phyloP scores from a whole-genome alignment of 192 early-diverging fungal genomes.

The Backusella australiensis region DNA sequence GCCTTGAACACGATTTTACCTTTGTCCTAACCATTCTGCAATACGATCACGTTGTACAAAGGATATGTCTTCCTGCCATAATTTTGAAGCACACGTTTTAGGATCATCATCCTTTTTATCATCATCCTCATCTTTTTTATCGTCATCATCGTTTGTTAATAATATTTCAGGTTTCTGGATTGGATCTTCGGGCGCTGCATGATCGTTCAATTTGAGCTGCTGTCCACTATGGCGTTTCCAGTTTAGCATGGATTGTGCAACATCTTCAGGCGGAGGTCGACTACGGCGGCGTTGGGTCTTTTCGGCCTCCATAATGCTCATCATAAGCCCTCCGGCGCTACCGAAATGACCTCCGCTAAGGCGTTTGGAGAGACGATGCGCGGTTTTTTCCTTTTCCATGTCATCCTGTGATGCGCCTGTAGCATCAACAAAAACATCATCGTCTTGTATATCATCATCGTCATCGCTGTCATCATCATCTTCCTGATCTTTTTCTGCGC shows the following conservation, averaged over 20 bases:
- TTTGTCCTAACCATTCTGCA: conserved; percentile 48
- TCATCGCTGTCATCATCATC: background rate
- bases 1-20: conserved; percentile 15
- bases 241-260: conserved; percentile 14
- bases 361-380: conserved; percentile 28
- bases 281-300: background rate
- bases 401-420: conserved; percentile 27
- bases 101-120: conserved; percentile 4
- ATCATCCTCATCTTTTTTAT: too few species aligned
- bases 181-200: background rate
- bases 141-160: background rate
- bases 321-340: conserved; percentile 36
- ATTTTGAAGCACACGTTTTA: conserved; percentile 14
- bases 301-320: conserved; percentile 21
- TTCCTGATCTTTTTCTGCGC: conserved; percentile 9
- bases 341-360: conserved; percentile 39
- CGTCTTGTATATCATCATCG: background rate
- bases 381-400: conserved; percentile 27
- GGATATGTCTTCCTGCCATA: conserved; percentile 43
- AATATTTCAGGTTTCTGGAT: background rate
- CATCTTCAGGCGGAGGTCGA: conserved; percentile 16
- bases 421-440: conserved; percentile 37
- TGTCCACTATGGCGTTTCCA: conserved; percentile 19
- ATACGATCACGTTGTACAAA: conserved; percentile 46
- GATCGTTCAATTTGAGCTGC: background rate